Evolutionary conservation across 202 grass and related monocot species (phyloP).

Genomic region (Carex sylvatica): DNA sequence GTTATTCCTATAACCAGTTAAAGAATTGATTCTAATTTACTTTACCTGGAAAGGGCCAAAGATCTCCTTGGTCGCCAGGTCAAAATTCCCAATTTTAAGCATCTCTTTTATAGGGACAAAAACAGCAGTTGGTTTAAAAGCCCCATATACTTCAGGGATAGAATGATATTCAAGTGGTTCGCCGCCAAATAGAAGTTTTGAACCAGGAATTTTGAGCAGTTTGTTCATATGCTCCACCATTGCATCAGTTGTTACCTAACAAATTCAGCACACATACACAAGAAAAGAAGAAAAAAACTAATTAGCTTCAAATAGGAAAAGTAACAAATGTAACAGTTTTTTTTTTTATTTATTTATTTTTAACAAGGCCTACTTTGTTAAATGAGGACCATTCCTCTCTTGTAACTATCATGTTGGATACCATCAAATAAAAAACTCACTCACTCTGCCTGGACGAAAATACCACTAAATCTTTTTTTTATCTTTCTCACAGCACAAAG

Average conservation of each 20-base stretch:
- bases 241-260: constrained; percentile 73
- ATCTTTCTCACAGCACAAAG: background rate
- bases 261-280: background rate
- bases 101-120: constrained; percentile 89
- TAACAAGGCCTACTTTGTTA: background rate
- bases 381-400: background rate
- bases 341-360: no score
- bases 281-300: constrained; percentile 1
- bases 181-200: constrained; percentile 85
- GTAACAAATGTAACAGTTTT: background rate
- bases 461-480: background rate
- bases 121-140: constrained; percentile 82
- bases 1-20: background rate
- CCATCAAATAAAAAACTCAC: background rate
- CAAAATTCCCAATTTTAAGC: constrained; percentile 67
- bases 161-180: constrained; percentile 75
- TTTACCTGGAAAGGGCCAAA: constrained; percentile 98
- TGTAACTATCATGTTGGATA: background rate
- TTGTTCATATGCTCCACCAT: constrained; percentile 74
- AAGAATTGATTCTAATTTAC: background rate
- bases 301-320: background rate
- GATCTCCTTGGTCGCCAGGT: constrained; percentile 81
- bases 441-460: background rate
- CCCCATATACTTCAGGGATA: constrained; percentile 92
- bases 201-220: constrained; percentile 83